phyloP scores from a whole-genome alignment of 495 filamentous ascomycete species.

The Neurospora sp. region DNA sequence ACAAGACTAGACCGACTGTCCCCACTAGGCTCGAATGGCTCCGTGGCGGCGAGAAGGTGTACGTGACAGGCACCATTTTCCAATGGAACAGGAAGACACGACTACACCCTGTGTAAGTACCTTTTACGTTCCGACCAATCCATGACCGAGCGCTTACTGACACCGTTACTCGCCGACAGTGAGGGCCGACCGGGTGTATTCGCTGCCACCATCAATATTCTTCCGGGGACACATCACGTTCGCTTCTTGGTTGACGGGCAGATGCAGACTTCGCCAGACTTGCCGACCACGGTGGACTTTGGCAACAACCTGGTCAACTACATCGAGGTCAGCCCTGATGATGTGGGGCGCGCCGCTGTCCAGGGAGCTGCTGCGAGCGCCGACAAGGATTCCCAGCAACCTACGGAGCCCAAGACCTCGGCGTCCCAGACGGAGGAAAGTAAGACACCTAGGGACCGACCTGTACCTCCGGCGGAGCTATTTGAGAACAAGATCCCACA shows the following conservation, averaged over 20 bases:
- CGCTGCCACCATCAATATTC: conserved; percentile 66
- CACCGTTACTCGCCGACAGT: conserved; percentile 19
- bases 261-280: conserved; percentile 75
- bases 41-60: conserved; percentile 71
- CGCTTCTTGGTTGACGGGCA: conserved; percentile 91
- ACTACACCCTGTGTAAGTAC: conserved; percentile 69
- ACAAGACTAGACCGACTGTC: conserved; percentile 54
- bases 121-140: neutral
- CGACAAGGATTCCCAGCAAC: conserved; percentile 18
- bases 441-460: conserved; percentile 30
- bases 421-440: conserved; percentile 24
- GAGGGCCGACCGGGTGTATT: conserved; percentile 49
- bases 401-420: neutral
- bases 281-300: conserved; percentile 93
- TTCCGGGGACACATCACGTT: conserved; percentile 89
- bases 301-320: conserved; percentile 97
- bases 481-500: conserved; percentile 64
- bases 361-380: conserved; percentile 6
- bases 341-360: conserved; percentile 23
- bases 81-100: conserved; percentile 89
- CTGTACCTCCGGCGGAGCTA: conserved; percentile 30
- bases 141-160: conserved; percentile 4
- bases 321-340: conserved; percentile 80
- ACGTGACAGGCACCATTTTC: conserved; percentile 93
- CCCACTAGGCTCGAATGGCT: conserved; percentile 79